These are phyloP conservation scores for Patellaria atrata DNA, from an alignment of 495 filamentous ascomycete species.

Conservation along the genomic window DNA sequence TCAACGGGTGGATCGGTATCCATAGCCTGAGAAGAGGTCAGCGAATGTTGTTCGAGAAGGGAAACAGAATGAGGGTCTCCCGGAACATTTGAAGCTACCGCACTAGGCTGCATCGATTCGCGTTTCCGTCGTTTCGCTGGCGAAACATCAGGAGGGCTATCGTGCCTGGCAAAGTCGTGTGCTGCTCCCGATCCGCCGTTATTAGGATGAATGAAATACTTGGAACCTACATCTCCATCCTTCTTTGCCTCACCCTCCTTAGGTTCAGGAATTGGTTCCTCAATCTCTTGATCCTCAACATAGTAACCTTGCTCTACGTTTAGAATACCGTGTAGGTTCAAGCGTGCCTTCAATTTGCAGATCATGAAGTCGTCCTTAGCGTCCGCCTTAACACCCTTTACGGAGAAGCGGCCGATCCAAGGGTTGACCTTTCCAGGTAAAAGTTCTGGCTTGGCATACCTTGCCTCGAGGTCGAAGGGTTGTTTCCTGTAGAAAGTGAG, in stretches of 20 bases:
- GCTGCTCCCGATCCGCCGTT: conserved; percentile 1
- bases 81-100: background rate
- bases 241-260: conserved; percentile 39
- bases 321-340: conserved; percentile 92
- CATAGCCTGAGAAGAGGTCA: conserved; percentile 54
- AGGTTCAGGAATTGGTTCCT: conserved; percentile 64
- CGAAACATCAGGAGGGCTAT: too few species aligned
- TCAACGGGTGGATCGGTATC: conserved; percentile 58
- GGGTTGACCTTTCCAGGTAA: conserved; percentile 87
- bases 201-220: conserved; percentile 4
- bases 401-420: conserved; percentile 86
- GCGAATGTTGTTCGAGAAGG: conserved; percentile 2
- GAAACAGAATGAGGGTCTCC: background rate
- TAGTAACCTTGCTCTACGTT: conserved; percentile 97
- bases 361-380: conserved; percentile 57
- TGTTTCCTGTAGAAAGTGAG: conserved; percentile 99
- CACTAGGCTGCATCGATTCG: background rate
- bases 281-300: conserved; percentile 94
- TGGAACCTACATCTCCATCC: conserved; percentile 40
- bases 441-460: conserved; percentile 70
- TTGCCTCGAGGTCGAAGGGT: conserved; percentile 89
- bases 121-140: too few species aligned
- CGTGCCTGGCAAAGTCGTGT: too few species aligned
- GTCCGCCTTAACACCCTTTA: conserved; percentile 37
- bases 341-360: conserved; percentile 96